Base-by-base conservation (phyloP, 352 stramenopile species). In the Phytophthora lateralis region DNA sequence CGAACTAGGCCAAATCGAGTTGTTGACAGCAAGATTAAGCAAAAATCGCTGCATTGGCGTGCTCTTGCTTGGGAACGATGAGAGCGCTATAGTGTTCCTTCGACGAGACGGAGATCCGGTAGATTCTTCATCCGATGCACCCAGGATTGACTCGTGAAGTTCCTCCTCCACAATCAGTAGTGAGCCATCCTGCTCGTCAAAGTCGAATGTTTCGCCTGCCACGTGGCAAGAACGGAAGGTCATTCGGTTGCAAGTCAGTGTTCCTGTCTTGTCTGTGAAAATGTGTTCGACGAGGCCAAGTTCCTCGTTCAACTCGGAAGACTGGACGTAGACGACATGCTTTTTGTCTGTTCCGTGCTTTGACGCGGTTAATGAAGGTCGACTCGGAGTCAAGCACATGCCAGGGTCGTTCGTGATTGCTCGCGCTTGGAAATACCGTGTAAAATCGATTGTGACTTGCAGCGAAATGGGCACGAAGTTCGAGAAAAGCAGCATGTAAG, bases 231-330 rank as follows among this genome's bases (percentile, higher is more conserved):
- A 85, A 21, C 95, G 95, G 61, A 99, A 98, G 21, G 92, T 74
- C 93, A 98, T 98, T 5, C 86, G 80, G 63, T 98, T 98, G 52
- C 89, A 88, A 9, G 93, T 98, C 12, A 98, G 68, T 12, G 93
- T 98, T 14, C 93, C 93, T 2, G 93, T 98, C 60, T 98, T 98
- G 61, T 98, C 93, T 0, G 71, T 97, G 74, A 99, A 99, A 26
- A 99, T 90, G 63, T 99, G 97, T 51, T 98, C 80, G 14, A 99
- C 89, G 64, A 98, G 78, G 6, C 96, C 97, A 18, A 98, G 72
- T 46, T 98, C 90, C 53, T 96, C 92, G 42, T 95, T 96, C 27
- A 98, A 68, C 53, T 97, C 89, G 0, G 88, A 94, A 0, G 81
- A 93, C 41, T 91, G 82, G 11, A 91, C 90, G 27, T 70, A 77